Conservation (phyloP, 192 early-diverging fungal genomes). For the Backusella luteola region DNA sequence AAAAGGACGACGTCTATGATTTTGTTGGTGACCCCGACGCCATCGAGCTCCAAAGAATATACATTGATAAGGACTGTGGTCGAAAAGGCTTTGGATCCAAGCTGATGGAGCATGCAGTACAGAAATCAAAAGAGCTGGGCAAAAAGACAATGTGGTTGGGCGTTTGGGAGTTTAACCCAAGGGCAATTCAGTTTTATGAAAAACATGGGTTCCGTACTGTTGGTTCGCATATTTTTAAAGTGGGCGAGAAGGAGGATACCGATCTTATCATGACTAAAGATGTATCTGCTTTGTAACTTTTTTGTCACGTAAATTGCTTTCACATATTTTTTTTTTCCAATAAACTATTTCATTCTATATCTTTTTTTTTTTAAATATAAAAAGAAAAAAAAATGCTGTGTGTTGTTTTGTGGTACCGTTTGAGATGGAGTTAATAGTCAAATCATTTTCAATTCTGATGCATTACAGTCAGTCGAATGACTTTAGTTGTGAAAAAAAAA, state of each 20-base stretch:
- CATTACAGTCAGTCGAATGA: no score
- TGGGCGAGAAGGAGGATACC: background rate
- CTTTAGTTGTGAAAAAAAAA: no score
- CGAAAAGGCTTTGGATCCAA: constrained; percentile 1
- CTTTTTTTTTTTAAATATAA: no score
- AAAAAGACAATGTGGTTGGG: background rate
- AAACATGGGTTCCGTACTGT: background rate
- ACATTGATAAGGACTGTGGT: background rate
- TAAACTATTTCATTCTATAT: no score
- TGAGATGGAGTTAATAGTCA: no score
- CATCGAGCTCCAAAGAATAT: constrained; percentile 9
- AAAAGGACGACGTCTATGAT: background rate
- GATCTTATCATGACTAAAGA: background rate
- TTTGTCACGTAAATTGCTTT: background rate
- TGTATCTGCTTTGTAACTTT: background rate
- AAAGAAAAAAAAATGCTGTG: no score
- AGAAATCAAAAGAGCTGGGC: background rate
- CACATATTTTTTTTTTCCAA: no score
- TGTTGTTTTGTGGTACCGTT: no score
- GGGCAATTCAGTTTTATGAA: background rate
- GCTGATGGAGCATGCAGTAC: background rate
- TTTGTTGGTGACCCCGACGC: background rate
- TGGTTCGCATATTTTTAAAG: background rate
- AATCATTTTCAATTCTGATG: no score
- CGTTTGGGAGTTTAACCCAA: background rate